Percentiles rank a stretch among this genome's conserved stretches.
These are phyloP conservation scores for Gastrolobium bilobum DNA, from an alignment of 306 rosid species.

Conservation along the genomic window DNA sequence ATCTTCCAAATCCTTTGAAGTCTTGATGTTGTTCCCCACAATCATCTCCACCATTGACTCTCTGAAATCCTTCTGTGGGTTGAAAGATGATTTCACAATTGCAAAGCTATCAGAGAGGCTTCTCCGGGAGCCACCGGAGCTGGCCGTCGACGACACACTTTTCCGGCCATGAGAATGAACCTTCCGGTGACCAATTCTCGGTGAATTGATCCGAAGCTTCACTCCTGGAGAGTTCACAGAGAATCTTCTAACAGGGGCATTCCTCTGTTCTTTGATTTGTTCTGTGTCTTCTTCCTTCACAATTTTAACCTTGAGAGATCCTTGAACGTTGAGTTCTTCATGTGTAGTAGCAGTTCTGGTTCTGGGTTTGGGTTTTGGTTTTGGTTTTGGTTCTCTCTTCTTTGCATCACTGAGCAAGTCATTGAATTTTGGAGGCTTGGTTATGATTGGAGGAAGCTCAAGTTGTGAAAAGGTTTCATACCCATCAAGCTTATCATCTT, in stretches of 20 bases:
- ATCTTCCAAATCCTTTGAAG: conserved; percentile 82
- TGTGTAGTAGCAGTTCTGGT: conserved; percentile 6
- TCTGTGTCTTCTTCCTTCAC: conserved; percentile 22
- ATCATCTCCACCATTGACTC: conserved; percentile 96
- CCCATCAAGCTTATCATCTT: conserved; percentile 41
- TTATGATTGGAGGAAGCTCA: conserved; percentile 69
- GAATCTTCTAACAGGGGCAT: conserved; percentile 36
- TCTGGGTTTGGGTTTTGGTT: conserved; percentile 18
- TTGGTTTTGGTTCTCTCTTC: conserved; percentile 39
- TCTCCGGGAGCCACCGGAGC: conserved; percentile 49
- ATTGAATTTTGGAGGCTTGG: conserved; percentile 50
- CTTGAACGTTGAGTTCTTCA: conserved; percentile 25
- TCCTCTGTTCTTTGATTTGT: conserved; percentile 51
- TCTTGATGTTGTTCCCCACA: conserved; percentile 76
- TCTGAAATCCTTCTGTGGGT: conserved; percentile 76
- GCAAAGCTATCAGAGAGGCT: conserved; percentile 72
- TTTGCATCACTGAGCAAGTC: conserved; percentile 26
- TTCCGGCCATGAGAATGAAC: conserved; percentile 50
- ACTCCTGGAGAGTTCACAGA: conserved; percentile 59
- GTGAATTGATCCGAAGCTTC: conserved; percentile 63
- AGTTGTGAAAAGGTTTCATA: conserved; percentile 51
- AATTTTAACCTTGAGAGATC: conserved; percentile 43
- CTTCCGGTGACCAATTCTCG: conserved; percentile 53
- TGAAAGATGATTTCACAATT: conserved; percentile 69
- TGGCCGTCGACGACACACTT: conserved; percentile 45